phyloP scores from a whole-genome alignment of 805 yeast genomes.

The Blastobotrys attinorum region DNA sequence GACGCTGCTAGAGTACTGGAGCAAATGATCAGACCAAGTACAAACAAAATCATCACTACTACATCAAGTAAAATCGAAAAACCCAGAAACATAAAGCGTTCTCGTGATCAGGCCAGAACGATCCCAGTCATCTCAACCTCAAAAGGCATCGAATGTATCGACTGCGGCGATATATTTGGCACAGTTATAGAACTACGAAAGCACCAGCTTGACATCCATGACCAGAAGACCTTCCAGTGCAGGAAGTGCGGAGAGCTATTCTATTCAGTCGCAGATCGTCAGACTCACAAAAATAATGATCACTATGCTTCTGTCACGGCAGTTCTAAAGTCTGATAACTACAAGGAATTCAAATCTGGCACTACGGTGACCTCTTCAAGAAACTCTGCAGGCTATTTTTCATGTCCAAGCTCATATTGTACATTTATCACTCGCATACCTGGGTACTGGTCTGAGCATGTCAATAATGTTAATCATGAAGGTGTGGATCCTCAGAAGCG shows the following conservation, averaged over 20 bases:
- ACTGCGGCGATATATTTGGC: conserved; percentile 15
- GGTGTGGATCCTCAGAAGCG: conserved; percentile 21
- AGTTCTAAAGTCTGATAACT: conserved; percentile 15
- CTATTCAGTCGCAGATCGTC: conserved; percentile 21
- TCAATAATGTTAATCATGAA: conserved; percentile 19
- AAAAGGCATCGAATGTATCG: conserved; percentile 12
- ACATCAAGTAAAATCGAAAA: too few relatives aligned
- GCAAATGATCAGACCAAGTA: too few relatives aligned
- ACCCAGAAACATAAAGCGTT: too few relatives aligned
- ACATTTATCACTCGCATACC: conserved; percentile 23
- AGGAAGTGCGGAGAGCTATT: conserved; percentile 22
- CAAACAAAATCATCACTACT: too few relatives aligned
- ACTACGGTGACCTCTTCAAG: conserved; percentile 14
- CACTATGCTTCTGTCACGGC: conserved; percentile 18
- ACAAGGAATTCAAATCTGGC: conserved; percentile 16
- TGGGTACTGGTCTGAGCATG: conserved; percentile 21
- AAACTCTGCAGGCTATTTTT: conserved; percentile 19
- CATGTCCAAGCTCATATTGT: conserved; percentile 20
- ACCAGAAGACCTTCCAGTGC: conserved; percentile 17
- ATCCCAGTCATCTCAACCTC: too few relatives aligned
- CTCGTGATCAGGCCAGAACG: too few relatives aligned
- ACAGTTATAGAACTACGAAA: conserved; percentile 17
- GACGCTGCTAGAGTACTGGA: neutral
- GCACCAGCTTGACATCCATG: conserved; percentile 17
- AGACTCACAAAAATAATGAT: conserved; percentile 23